Base-by-base conservation (phyloP, 768 basidiomycete species). In the Phaffia tasmanica region DNA sequence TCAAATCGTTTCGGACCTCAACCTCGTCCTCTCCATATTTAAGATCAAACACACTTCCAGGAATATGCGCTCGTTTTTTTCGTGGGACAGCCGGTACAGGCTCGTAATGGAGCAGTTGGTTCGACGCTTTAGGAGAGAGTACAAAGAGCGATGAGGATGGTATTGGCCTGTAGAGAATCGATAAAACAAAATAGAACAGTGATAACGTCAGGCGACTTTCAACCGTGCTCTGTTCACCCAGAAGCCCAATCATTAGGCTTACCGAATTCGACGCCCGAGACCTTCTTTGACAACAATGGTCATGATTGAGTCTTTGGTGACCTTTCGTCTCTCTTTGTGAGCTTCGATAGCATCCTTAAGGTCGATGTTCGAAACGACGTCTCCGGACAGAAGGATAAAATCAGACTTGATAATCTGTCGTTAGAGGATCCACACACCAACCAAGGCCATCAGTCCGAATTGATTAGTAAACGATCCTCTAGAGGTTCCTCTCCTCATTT, bases 281-380 rank as follows among this genome's bases (percentile, higher is more conserved):
- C 86, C 86, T 77, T 87, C 85, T 76, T 88, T 89, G 66, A 88
- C 87, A 18, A 89, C 90, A 81, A 98, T 90, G 30, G 91, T 92
- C 90, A 99, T 92, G 73, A 92, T 90, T 49, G 87, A 88, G 74
- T 97, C 88, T 79, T 89, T 89, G 76, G 93, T 89, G 68, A 80
- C 82, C 76, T 85, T 86, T 69, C 90, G 80, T 60, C 91, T 80
- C 75, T 88, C 87, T 80, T 87, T 91, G 79, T 97, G 94, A 70
- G 83, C 84, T 56, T 85, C 82, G 57, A 95, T 87, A 62, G 92
- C 88, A 71, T 90, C 87, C 72, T 89, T 87, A 71, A 99, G 86
- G 68, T 84, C 84, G 71, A 97, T 82, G 75, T 89, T 97, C 78
- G 91, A 93, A 71, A 99, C 87, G 62, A 97, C 65, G 23, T 76